Evolutionary conservation across 78 protist genomes (phyloP), one percentile per base, ranked within the genome.

Genomic region (Dictyostelium firmibasis): DNA sequence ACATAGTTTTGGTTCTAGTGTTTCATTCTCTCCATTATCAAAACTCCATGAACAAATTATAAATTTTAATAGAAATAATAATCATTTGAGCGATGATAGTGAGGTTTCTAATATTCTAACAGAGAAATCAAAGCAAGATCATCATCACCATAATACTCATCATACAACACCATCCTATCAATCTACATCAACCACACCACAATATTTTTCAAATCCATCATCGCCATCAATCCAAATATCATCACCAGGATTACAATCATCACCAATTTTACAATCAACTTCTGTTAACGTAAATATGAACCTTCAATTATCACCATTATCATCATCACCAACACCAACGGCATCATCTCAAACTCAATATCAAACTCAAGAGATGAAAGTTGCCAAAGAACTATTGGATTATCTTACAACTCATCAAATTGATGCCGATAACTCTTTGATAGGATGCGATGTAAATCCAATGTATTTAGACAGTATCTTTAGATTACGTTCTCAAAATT

Each of bases 391-490:
- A 38, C 29, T 89, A 33, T 67, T 81, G 6, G 87, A 89, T 35
- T 89, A 89, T 69, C 16, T 89, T 4, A 43, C 69, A 4, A 38
- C 87, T 10, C 94, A 89, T 70, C 81, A 67, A n/a, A 43, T 81
- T 11, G 94, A 89, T 81, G 67, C 87, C 0, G 94, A 89, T 35
- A 89, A 89, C 62, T 89, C 94, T 4, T 50, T 89, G 60, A 70
- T 89, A 25, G 94, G 94, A 16, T 81, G 94, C 50, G 94, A 89
- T 38, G 67, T 89, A 4, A 89, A 81, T 69, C 57, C 86, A 50
- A 18, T 38, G 35, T 89, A 38, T 70, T n/a, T 89, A 10, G 94
- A 89, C 50, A 85, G 87, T 43, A 31, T 89, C 4, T 81, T 89
- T 35, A 89, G 69, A 67, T 70, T 41, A 2, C 13, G 94, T 13